A percentile compares a stretch with the other conserved stretches of the same genome.
Evolutionary conservation across 768 basidiomycete genomes (phyloP).

Genomic region (Tulasnella sp.): DNA sequence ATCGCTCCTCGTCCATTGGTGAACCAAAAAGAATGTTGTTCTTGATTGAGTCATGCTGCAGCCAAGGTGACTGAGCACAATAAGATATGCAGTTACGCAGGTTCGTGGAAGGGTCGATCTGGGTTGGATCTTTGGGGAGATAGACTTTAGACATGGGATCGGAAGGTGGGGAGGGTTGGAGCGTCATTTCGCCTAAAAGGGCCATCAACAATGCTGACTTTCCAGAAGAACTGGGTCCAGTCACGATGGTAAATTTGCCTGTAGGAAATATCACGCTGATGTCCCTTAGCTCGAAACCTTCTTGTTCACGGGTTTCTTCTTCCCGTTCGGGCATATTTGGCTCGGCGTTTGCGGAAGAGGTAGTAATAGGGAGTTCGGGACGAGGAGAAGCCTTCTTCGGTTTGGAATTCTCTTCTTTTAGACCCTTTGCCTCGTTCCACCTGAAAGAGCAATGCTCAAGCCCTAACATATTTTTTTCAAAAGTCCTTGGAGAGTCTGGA

Average conservation of each 20-base stretch:
- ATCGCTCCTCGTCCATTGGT: conserved; percentile 53
- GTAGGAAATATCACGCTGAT: conserved; percentile 27
- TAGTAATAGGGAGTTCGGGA: no score
- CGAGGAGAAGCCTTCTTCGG: no score
- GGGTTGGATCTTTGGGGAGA: conserved; percentile 25
- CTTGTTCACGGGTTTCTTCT: not conserved
- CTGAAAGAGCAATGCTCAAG: conserved; percentile 26
- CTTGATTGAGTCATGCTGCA: conserved; percentile 58
- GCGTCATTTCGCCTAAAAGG: conserved; percentile 23
- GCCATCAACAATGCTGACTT: conserved; percentile 24
- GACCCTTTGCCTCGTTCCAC: conserved; percentile 22
- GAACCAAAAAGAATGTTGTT: conserved; percentile 74
- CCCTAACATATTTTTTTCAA: conserved; percentile 23
- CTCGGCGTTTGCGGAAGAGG: not conserved
- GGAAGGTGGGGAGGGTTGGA: no score
- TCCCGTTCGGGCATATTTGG: not conserved
- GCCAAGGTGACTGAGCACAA: conserved; percentile 59
- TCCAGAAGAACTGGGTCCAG: conserved; percentile 27
- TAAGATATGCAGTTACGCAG: conserved; percentile 44
- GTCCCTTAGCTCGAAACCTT: conserved; percentile 28
- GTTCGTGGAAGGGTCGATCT: conserved; percentile 25
- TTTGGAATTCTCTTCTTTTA: not conserved
- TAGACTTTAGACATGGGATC: no score
- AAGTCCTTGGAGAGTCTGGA: not conserved
- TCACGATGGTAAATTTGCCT: conserved; percentile 28